Evolutionary conservation across 2,329 filamentous ascomycete genomes (phyloP).

Genomic region (Pleurostoma richardsiae): DNA sequence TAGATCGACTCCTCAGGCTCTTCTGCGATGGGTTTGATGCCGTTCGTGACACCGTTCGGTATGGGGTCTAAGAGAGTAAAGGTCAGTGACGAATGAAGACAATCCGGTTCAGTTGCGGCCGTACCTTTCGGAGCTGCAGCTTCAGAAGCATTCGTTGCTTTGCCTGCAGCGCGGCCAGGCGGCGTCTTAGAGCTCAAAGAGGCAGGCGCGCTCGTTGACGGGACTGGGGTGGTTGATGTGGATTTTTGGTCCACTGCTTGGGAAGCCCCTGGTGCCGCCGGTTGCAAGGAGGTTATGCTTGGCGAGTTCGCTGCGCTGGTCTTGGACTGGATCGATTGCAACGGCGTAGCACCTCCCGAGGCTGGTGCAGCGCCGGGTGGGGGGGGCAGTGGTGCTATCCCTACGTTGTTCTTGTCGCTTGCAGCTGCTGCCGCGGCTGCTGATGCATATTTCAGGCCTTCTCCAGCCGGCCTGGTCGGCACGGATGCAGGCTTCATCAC

Average conservation of each 20-base stretch:
- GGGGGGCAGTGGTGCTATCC: constrained; percentile 88
- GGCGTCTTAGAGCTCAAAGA: constrained; percentile 21
- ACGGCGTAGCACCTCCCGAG: constrained; percentile 35
- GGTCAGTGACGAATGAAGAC: constrained; percentile 10
- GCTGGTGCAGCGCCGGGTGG: constrained; percentile 60
- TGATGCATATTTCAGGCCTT: constrained; percentile 93
- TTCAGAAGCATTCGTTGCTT: constrained; percentile 36
- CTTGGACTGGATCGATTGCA: constrained; percentile 49
- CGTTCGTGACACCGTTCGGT: constrained; percentile 49
- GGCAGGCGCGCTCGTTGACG: constrained; percentile 16
- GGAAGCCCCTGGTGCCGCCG: constrained; percentile 27
- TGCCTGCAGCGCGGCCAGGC: constrained; percentile 33
- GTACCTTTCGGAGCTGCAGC: constrained; percentile 38
- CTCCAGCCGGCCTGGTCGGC: constrained; percentile 78
- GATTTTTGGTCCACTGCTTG: constrained; percentile 26
- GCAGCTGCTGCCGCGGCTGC: constrained; percentile 91
- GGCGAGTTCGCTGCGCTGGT: constrained; percentile 52
- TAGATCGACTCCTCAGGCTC: constrained; percentile 77
- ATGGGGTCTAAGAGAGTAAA: constrained; percentile 26
- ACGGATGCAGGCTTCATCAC: constrained; percentile 90
- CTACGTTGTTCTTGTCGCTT: constrained; percentile 80
- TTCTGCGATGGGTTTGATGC: constrained; percentile 38
- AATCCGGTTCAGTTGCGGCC: not conserved
- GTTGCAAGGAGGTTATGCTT: constrained; percentile 40
- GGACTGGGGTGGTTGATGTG: constrained; percentile 21